Conservation (phyloP, 148 eudicot species). For the Camellia granthamiana region DNA sequence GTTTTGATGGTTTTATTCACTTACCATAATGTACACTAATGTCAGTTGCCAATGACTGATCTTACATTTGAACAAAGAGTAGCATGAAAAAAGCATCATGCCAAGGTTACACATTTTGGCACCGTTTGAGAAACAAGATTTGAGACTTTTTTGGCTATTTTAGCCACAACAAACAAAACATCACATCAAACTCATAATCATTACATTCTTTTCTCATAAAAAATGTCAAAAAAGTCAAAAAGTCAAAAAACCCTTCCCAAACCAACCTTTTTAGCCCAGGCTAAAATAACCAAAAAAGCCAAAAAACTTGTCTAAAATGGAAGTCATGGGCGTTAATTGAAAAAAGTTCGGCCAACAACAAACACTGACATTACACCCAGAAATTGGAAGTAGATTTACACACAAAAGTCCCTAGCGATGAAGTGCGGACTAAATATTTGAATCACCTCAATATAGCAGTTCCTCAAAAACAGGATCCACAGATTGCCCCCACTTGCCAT, state of each 20-base stretch:
- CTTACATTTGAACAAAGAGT: neutral
- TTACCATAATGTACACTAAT: neutral
- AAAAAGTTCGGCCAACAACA: neutral
- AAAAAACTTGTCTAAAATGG: neutral
- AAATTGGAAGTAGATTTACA: neutral
- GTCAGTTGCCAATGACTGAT: neutral
- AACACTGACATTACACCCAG: neutral
- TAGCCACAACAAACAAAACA: no score
- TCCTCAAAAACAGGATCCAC: constrained; percentile 94
- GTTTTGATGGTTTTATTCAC: neutral
- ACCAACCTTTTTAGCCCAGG: no score
- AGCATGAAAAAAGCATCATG: neutral
- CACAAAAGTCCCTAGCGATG: neutral
- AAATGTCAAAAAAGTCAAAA: no score
- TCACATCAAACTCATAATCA: no score
- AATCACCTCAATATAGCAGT: constrained; percentile 62
- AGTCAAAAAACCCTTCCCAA: no score
- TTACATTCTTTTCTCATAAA: no score
- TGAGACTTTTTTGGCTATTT: no score
- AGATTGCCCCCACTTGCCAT: constrained; percentile 83
- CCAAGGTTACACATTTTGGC: neutral
- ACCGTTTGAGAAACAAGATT: no score
- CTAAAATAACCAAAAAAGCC: no score
- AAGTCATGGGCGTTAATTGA: neutral
- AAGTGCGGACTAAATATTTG: neutral